Evolutionary conservation across 129 eudicot genomes (phyloP).

Genomic region (Kitagawia praeruptora): DNA sequence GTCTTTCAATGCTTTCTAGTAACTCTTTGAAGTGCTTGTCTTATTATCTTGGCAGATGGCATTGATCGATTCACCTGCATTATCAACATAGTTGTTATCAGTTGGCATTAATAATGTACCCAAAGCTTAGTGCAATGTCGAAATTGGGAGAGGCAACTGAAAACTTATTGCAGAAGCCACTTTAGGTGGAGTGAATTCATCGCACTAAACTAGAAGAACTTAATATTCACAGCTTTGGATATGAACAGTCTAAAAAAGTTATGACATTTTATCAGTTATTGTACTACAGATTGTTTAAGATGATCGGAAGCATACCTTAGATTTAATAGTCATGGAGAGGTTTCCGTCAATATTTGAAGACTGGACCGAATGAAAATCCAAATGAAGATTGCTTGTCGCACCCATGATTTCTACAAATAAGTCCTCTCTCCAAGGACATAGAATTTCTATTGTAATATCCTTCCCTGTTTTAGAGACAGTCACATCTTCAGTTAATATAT

Average conservation of each 20-base stretch:
- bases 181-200: background rate
- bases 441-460: conserved; percentile 44
- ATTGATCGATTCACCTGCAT: conserved; percentile 55
- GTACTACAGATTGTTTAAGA: background rate
- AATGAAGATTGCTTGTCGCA: conserved; percentile 40
- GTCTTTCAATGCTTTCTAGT: conserved; percentile 14
- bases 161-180: background rate
- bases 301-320: conserved; percentile 42
- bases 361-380: conserved; percentile 53
- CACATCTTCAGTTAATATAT: conserved; percentile 22
- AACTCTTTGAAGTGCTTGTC: conserved; percentile 50
- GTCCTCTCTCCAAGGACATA: conserved; percentile 52
- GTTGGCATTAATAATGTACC: background rate
- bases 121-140: background rate
- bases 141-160: background rate
- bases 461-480: conserved; percentile 34
- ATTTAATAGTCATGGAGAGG: conserved; percentile 47
- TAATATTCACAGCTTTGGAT: background rate
- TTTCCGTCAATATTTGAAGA: conserved; percentile 57
- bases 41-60: conserved; percentile 41
- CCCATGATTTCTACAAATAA: conserved; percentile 54
- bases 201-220: background rate
- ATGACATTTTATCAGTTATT: background rate
- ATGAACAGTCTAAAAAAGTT: background rate
- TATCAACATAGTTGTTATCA: background rate